phyloP scores from a whole-genome alignment of 2,329 filamentous ascomycete genomes.

The Calycina herbarum region DNA sequence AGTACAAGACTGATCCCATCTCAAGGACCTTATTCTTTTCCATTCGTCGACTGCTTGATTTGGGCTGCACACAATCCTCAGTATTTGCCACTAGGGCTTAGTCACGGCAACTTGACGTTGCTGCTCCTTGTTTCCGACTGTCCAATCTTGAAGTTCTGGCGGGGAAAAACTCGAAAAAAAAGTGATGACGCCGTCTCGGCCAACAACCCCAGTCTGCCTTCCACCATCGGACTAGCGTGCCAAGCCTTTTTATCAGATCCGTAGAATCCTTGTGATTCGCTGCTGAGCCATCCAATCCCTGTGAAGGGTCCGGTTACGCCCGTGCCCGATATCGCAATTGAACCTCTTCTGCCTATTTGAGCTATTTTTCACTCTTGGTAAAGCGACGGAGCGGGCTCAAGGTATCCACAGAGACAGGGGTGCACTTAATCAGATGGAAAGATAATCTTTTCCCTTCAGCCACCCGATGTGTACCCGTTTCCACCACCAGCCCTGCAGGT shows the following conservation, averaged over 20 bases:
- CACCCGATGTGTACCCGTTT: background rate
- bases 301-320: background rate
- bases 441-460: slow-evolving; percentile 13
- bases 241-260: slow-evolving; percentile 31
- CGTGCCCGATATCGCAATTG: background rate
- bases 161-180: background rate
- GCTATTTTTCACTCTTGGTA: background rate
- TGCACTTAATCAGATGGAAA: slow-evolving; percentile 11
- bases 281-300: background rate
- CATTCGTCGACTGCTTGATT: background rate
- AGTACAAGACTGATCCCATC: background rate
- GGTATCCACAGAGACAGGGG: background rate
- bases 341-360: background rate
- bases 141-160: background rate
- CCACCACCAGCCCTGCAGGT: slow-evolving; percentile 9
- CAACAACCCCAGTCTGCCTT: background rate
- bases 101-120: background rate
- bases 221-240: slow-evolving; percentile 11
- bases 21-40: background rate
- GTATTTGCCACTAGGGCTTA: background rate
- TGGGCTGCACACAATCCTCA: background rate
- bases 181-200: slow-evolving; percentile 7
- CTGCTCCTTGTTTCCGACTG: background rate
- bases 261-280: background rate
- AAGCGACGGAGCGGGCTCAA: background rate